Evolutionary conservation across 768 basidiomycete genomes (phyloP), one percentile per base, ranked within the genome.

Genomic region (Cystobasidium tubakii): DNA sequence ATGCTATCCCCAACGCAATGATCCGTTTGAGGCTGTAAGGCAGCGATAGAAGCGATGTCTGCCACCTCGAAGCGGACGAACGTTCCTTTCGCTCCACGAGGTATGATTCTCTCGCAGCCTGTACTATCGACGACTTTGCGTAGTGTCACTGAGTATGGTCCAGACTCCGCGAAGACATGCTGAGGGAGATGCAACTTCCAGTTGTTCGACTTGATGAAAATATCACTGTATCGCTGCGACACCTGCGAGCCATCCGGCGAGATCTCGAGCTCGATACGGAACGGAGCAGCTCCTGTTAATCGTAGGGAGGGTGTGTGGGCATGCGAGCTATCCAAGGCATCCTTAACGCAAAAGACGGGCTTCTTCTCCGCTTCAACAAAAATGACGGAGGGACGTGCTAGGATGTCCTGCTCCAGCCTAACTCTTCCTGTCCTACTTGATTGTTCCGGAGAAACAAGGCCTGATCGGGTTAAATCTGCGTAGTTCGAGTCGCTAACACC

Each of bases 41-140:
- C 89, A 57, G 92, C 85, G 69, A 99, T 92, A 15, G 91, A 87
- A 10, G 96, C 96, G 0, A 91, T 91, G 81, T 99, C 96, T 1
- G 92, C 91, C n/a, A 98, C 92, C 77, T 97, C 92, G 15, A 93
- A 23, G 72, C 73, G n/a, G 76, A 75, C 25, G 73, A 72, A 46
- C 57, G 27, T 27, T 43, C 46, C 62, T 63, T 54, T 4, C 31
- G 50, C 23, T 54, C 43, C 23, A 44, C 43, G 6, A 31, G 46
- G 83, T 42, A 85, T 83, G 17, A 87, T 86, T 71, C 91, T 88
- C 64, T 88, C 88, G 81, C 96, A 98, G 36, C 85, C 87, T 3
- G 89, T 90, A 19, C 89, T 85, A 82, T 99, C 96, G 15, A 84
- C 82, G 13, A 98, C 84, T 0, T 86, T 87, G 55, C 90, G 88